phyloP scores from a whole-genome alignment of 2,329 filamentous ascomycete genomes.

The Aspergillus sp. region DNA sequence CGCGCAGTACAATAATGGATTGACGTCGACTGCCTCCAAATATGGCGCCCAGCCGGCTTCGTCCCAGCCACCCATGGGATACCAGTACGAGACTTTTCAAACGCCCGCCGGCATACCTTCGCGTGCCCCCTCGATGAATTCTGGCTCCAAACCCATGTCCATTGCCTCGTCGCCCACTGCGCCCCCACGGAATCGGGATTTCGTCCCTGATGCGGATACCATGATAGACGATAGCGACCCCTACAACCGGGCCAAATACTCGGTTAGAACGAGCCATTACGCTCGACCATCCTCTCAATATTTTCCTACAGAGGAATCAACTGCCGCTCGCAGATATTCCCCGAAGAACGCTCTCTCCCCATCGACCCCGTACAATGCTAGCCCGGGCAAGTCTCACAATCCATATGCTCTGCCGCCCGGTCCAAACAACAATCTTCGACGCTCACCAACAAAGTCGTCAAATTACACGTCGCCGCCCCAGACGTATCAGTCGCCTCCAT shows the following conservation, averaged over 20 bases:
- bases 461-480: constrained; percentile 53
- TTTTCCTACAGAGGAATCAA: constrained; percentile 65
- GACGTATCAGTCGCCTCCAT: constrained; percentile 53
- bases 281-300: constrained; percentile 66
- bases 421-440: constrained; percentile 51
- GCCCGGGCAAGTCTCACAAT: constrained; percentile 48
- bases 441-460: constrained; percentile 68
- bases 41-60: constrained; percentile 38
- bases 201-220: constrained; percentile 62
- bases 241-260: constrained; percentile 80
- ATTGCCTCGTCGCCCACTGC: constrained; percentile 54
- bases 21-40: constrained; percentile 47
- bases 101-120: constrained; percentile 25
- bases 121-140: constrained; percentile 28
- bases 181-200: constrained; percentile 57
- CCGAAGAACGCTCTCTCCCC: constrained; percentile 89
- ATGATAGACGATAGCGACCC: constrained; percentile 86
- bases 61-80: constrained; percentile 51
- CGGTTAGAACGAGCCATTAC: constrained; percentile 69
- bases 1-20: constrained; percentile 57
- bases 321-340: constrained; percentile 85
- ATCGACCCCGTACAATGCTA: constrained; percentile 67
- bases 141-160: constrained; percentile 45
- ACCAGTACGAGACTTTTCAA: constrained; percentile 64
- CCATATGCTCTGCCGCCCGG: constrained; percentile 49